phyloP scores from a whole-genome alignment of 352 stramenopile species.

The Phytopythium delawarense region DNA sequence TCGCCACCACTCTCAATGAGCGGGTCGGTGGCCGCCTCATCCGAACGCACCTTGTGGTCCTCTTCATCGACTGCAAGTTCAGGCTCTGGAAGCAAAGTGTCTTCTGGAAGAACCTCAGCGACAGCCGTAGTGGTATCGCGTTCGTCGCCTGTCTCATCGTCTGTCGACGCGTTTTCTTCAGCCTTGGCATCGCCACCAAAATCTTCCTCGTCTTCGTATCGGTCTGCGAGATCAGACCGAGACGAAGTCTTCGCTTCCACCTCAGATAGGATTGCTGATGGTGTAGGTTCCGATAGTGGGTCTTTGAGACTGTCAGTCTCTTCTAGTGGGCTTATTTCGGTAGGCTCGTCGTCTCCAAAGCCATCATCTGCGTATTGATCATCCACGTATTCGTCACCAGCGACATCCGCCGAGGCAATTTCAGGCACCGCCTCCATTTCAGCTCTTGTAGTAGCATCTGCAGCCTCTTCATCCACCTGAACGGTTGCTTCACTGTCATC shows the following conservation, averaged over 20 bases:
- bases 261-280: neutral
- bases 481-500: neutral
- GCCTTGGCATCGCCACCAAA: neutral
- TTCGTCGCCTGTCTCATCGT: neutral
- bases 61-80: too few relatives aligned
- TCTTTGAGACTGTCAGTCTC: neutral
- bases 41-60: too few relatives aligned
- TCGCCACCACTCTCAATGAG: too few relatives aligned
- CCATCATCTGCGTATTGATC: neutral
- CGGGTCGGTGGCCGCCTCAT: too few relatives aligned
- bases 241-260: neutral
- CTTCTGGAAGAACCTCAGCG: neutral
- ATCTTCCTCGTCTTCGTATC: neutral
- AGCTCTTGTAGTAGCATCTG: neutral
- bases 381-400: neutral
- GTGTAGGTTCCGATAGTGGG: neutral
- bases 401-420: neutral
- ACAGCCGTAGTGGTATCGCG: neutral
- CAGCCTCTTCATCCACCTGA: neutral
- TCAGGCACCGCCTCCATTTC: neutral
- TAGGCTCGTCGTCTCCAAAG: neutral
- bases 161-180: too few relatives aligned
- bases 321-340: neutral
- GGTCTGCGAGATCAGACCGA: neutral
- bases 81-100: neutral